phyloP scores from a whole-genome alignment of 768 basidiomycete species.

The Mycena amicta region DNA sequence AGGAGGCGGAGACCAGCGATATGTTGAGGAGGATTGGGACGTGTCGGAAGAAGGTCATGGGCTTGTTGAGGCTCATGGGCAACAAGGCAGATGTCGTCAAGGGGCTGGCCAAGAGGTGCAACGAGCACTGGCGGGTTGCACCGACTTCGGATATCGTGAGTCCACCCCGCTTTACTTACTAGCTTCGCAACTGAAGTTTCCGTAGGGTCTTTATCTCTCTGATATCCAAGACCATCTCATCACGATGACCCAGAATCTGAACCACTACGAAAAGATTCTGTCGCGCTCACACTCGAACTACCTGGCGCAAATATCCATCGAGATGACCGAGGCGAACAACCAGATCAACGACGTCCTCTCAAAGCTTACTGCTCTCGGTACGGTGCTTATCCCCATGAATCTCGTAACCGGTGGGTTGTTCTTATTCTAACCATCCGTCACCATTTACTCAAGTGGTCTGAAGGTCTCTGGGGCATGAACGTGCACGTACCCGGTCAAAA shows the following conservation, averaged over 20 bases:
- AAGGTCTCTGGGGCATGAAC: constrained; percentile 98
- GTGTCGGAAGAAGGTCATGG: constrained; percentile 99
- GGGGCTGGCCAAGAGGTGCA: constrained; percentile 95
- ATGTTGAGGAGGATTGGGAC: constrained; percentile 97
- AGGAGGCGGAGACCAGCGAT: constrained; percentile 95
- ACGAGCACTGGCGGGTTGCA: constrained; percentile 98
- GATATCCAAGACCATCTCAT: constrained; percentile 99
- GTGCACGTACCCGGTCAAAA: constrained; percentile 93
- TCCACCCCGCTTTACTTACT: constrained; percentile 8
- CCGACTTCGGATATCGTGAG: constrained; percentile 95
- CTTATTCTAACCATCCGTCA: not conserved
- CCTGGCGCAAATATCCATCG: constrained; percentile 98
- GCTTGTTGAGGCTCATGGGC: constrained; percentile 92
- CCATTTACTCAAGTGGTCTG: not conserved
- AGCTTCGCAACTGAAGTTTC: not conserved
- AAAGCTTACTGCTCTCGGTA: constrained; percentile 96
- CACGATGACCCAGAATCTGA: constrained; percentile 99
- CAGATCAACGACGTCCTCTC: constrained; percentile 99
- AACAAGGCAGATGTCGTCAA: constrained; percentile 99
- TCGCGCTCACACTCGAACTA: constrained; percentile 99
- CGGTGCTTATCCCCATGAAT: constrained; percentile 96
- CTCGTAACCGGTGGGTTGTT: constrained; percentile 76
- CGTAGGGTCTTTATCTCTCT: constrained; percentile 92
- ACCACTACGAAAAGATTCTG: constrained; percentile 99
- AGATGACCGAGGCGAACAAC: constrained; percentile 99